Evolutionary conservation across 2,329 filamentous ascomycete genomes (phyloP).

Genomic region (Fusarium mundagurra): DNA sequence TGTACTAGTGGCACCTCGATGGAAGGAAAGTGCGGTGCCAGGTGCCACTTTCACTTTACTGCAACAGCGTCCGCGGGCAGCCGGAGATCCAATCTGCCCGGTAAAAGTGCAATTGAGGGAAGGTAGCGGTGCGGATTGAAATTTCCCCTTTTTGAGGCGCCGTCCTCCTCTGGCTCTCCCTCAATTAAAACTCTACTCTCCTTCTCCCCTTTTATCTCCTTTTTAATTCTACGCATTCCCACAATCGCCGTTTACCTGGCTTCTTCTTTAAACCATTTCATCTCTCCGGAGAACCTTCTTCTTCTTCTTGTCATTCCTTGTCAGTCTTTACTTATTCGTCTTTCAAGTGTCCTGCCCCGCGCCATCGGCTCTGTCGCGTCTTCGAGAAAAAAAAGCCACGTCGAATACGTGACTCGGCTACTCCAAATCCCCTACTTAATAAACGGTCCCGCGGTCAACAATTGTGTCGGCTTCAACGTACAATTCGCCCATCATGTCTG

Average conservation of each 20-base stretch:
- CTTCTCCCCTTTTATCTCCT: constrained; percentile 42
- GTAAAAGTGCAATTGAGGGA: constrained; percentile 1
- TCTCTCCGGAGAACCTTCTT: constrained; percentile 43
- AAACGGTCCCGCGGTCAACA: constrained; percentile 12
- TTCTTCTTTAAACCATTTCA: constrained; percentile 26
- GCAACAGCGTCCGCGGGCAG: constrained; percentile 13
- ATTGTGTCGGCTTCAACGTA: constrained; percentile 19
- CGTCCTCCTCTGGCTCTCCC: constrained; percentile 24
- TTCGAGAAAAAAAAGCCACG: constrained; percentile 30
- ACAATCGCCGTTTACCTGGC: constrained; percentile 34
- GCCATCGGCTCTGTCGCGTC: constrained; percentile 34
- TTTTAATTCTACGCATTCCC: constrained; percentile 39
- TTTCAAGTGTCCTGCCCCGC: constrained; percentile 43
- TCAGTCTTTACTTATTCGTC: constrained; percentile 29
- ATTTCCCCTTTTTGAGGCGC: constrained; percentile 52
- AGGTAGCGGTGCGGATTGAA: constrained; percentile 40
- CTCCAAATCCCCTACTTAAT: constrained; percentile 19
- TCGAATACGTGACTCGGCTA: constrained; percentile 27
- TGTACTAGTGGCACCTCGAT: constrained; percentile 35
- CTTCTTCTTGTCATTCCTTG: constrained; percentile 53
- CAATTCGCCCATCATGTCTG: constrained; percentile 48
- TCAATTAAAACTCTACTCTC: constrained; percentile 39
- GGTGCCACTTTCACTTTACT: constrained; percentile 39
- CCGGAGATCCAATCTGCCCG: constrained; percentile 36
- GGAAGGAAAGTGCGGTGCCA: constrained; percentile 35